Evolutionary conservation across 2,329 filamentous ascomycete species (phyloP).

Genomic region (Sporothrix protearum): DNA sequence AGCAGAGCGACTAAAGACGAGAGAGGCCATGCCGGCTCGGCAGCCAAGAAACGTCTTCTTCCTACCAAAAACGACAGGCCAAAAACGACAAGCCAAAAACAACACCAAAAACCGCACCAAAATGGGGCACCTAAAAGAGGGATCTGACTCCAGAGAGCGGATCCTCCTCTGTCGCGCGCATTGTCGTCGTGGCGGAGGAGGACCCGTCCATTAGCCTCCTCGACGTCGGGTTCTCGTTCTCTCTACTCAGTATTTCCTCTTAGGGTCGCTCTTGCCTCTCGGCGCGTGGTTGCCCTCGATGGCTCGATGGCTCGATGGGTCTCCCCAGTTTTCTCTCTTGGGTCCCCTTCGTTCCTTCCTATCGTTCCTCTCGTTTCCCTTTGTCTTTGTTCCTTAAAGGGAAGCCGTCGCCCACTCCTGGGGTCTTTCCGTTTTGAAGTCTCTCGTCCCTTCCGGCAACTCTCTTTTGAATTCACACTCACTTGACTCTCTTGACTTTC

Average conservation of each 20-base stretch:
- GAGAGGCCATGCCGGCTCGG: neutral
- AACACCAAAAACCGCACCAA: neutral
- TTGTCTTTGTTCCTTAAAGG: conserved; percentile 9
- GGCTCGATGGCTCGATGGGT: conserved; percentile 5
- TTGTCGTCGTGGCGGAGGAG: conserved; percentile 11
- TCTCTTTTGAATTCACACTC: neutral
- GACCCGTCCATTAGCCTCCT: conserved; percentile 16
- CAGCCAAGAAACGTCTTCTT: neutral
- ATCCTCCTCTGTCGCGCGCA: conserved; percentile 1
- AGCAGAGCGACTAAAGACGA: conserved; percentile 2
- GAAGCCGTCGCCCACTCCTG: neutral
- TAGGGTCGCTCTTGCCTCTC: neutral
- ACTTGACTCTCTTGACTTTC: neutral
- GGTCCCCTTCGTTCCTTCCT: neutral
- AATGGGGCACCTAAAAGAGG: neutral
- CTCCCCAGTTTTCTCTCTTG: neutral
- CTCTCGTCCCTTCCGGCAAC: neutral
- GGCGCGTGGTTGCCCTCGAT: neutral
- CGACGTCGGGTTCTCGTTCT: neutral
- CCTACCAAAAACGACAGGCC: neutral
- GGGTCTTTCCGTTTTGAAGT: conserved; percentile 4
- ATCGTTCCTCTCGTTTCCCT: neutral
- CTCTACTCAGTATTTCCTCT: neutral
- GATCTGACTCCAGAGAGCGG: neutral
- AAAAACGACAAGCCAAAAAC: neutral